Conservation (phyloP, 148 eudicot genomes). For the Rhododendron simsii region DNA sequence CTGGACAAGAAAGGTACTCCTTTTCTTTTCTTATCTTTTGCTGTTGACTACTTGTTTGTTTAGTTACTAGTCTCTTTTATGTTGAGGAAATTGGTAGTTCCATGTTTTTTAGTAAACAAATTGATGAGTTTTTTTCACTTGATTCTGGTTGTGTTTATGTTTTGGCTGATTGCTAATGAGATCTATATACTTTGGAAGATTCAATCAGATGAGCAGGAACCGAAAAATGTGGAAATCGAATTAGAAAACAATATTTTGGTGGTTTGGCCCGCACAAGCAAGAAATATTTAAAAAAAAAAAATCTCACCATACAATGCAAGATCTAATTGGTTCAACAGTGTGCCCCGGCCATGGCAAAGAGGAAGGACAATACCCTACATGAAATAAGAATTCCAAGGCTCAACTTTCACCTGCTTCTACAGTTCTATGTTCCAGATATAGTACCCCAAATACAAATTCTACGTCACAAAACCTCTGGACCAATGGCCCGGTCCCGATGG, state of each 20-base stretch:
- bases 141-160: neutral
- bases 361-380: neutral
- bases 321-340: neutral
- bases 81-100: neutral
- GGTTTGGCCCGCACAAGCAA: neutral
- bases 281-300: neutral
- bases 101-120: neutral
- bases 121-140: neutral
- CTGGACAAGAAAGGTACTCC: conserved; percentile 37
- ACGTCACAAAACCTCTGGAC: too few species aligned
- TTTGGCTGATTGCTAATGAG: neutral
- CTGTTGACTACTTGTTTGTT: neutral
- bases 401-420: too few species aligned
- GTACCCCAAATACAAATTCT: too few species aligned
- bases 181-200: neutral
- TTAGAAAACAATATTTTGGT: neutral
- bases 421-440: too few species aligned
- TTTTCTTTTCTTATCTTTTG: neutral
- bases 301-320: neutral
- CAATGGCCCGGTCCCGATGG: too few species aligned
- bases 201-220: neutral
- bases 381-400: neutral
- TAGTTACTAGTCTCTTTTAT: neutral
- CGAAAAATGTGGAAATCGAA: neutral
- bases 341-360: neutral